Evolutionary conservation across 2,329 filamentous ascomycete genomes (phyloP), one percentile per base, ranked within the genome.

Genomic region (Pestalotiopsis sp.): DNA sequence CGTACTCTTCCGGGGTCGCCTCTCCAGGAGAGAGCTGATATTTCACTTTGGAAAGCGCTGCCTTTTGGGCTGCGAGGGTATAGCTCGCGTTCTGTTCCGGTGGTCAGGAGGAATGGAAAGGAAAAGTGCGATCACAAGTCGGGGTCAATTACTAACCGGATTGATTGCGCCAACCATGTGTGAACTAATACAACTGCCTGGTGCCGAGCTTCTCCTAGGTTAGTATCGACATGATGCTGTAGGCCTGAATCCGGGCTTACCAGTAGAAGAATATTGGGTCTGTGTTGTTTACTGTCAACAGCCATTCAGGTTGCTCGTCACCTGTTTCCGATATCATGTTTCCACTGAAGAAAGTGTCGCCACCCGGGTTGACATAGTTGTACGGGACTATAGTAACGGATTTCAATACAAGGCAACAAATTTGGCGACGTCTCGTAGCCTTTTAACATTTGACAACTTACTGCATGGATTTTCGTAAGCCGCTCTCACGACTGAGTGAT

Each of bases 131-230:
- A 56, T 66, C 4, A 61, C 52, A n/a, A 17, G 27, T 38, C 27
- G 41, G 31, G 61, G n/a, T 4, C 9, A 36, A 23, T 38, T 23
- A 68, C 83, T 70, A 81, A 90, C 87, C 6, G 90, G 87, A 75
- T 95, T 95, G 72, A 95, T 91, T 1, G 88, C 91, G 3, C 92
- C 92, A 17, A 95, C 86, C 92, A 95, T 95, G 25, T 88, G 85
- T 58, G 91, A 85, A 2, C 81, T 78, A 3, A 84, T 83, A 74
- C 93, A 95, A 2, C 91, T 92, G 0, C 83, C 85, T 0, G 88
- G 85, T 0, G 91, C 91, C 0, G 90, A 88, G 71, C 72, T 73
- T 36, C 14, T 31, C 23, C 11, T 4, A 14, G 12, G 65, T 66
- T 17, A 66, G 65, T 20, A 23, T 49, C 6, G 27, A 12, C 14